These are phyloP conservation scores for Petunia hybrid DNA, from an alignment of 305 asterid species.

Conservation along the genomic window DNA sequence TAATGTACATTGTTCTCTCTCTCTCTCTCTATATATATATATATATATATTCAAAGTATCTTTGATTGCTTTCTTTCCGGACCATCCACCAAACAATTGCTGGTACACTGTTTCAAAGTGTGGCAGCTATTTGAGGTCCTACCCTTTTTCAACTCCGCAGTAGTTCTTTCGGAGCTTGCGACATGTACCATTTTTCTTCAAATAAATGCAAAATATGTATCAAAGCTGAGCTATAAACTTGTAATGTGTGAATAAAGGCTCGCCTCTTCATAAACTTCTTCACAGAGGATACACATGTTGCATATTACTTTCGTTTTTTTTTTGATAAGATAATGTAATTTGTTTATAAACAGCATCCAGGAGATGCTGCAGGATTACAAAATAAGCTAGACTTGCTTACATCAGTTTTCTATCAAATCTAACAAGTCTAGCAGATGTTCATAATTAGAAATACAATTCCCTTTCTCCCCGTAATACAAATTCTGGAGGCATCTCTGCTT, in stretches of 20 bases:
- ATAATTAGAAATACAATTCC: too few species aligned
- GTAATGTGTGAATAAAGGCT: background rate
- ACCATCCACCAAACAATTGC: background rate
- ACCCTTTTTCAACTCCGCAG: background rate
- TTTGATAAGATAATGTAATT: background rate
- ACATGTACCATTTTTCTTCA: constrained; percentile 3
- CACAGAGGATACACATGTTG: constrained; percentile 20
- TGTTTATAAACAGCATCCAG: too few species aligned
- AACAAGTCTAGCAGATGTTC: too few species aligned
- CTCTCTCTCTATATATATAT: too few species aligned
- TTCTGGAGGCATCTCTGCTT: too few species aligned
- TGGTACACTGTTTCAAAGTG: background rate
- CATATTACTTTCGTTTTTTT: background rate
- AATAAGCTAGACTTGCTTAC: too few species aligned
- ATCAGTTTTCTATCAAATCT: too few species aligned
- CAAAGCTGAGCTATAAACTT: constrained; percentile 18
- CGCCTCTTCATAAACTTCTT: constrained; percentile 18
- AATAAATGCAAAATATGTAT: background rate
- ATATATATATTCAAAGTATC: background rate
- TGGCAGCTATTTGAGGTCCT: constrained; percentile 3
- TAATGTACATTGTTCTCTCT: too few species aligned
- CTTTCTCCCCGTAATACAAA: too few species aligned
- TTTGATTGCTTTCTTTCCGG: background rate
- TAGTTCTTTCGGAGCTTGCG: background rate
- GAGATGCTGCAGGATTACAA: too few species aligned